Conservation (phyloP, 2,329 filamentous ascomycete genomes). For the Aspergillus intermedius region DNA sequence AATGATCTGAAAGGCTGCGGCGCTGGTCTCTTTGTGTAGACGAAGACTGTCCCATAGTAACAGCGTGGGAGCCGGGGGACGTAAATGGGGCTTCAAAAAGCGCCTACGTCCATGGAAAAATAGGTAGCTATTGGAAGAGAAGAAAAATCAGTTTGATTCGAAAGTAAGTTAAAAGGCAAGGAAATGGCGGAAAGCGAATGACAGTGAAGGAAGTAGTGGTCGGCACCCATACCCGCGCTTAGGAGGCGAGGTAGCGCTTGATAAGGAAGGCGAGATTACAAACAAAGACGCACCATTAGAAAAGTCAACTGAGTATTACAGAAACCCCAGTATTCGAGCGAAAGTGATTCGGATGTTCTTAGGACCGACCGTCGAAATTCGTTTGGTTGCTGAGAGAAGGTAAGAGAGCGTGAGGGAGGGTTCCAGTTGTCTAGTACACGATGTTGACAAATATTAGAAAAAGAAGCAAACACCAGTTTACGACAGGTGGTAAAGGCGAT, state of each 20-base stretch:
- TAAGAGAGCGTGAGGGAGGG: neutral
- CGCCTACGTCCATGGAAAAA: constrained; percentile 25
- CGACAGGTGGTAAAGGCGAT: neutral
- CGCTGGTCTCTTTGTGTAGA: constrained; percentile 34
- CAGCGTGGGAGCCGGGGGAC: constrained; percentile 11
- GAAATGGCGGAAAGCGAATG: neutral
- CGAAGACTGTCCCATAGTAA: constrained; percentile 40
- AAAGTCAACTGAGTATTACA: neutral
- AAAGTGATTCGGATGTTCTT: neutral
- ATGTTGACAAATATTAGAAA: neutral
- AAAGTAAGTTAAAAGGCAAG: neutral
- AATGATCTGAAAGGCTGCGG: constrained; percentile 19
- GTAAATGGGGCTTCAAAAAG: constrained; percentile 18
- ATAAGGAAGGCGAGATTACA: too few species aligned
- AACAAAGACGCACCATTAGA: neutral
- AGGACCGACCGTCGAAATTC: neutral
- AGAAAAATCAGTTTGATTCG: neutral
- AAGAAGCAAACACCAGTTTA: neutral
- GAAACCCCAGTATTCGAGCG: neutral
- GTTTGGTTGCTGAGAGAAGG: neutral
- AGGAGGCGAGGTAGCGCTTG: neutral
- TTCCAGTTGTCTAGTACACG: neutral
- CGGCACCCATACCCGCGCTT: neutral
- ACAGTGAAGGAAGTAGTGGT: neutral
- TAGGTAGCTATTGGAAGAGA: constrained; percentile 14